phyloP scores from a whole-genome alignment of 2,329 filamentous ascomycete species.

The Botryotinia globosa region DNA sequence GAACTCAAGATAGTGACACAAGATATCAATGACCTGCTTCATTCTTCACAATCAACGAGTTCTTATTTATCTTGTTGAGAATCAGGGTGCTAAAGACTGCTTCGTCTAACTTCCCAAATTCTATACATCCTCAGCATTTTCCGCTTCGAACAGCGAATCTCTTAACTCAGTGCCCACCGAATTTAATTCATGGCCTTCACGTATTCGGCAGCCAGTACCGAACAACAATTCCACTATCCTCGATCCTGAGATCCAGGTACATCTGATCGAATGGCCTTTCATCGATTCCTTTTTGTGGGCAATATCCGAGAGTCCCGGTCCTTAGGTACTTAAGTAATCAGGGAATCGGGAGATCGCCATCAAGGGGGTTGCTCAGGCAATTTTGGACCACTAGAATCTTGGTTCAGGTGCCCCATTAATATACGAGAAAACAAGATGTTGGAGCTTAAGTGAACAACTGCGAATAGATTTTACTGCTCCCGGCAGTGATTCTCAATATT shows the following conservation, averaged over 20 bases:
- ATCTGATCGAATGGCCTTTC: not conserved
- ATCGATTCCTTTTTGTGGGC: not conserved
- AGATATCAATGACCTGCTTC: not conserved
- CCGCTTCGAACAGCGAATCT: not conserved
- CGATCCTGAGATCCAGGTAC: not conserved
- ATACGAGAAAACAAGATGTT: not conserved
- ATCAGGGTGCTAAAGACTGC: not conserved
- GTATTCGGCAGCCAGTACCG: not conserved
- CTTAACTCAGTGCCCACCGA: not conserved
- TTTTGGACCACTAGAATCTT: not conserved
- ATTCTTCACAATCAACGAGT: not conserved
- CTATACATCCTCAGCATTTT: not conserved
- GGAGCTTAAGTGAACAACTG: not conserved
- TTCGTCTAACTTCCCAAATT: not conserved
- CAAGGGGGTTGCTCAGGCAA: not conserved
- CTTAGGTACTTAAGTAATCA: not conserved
- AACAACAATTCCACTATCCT: not conserved
- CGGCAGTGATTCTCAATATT: rapidly evolving
- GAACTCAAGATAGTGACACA: not conserved
- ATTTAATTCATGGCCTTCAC: not conserved
- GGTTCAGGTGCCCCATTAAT: not conserved
- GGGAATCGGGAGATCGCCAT: not conserved
- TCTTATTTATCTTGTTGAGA: not conserved
- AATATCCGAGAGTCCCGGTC: not conserved
- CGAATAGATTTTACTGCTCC: not conserved